A percentile compares a stretch with the other conserved stretches of the same genome.
These are phyloP conservation scores for Mycena amicta DNA, from an alignment of 768 basidiomycete species.

Conservation along the genomic window DNA sequence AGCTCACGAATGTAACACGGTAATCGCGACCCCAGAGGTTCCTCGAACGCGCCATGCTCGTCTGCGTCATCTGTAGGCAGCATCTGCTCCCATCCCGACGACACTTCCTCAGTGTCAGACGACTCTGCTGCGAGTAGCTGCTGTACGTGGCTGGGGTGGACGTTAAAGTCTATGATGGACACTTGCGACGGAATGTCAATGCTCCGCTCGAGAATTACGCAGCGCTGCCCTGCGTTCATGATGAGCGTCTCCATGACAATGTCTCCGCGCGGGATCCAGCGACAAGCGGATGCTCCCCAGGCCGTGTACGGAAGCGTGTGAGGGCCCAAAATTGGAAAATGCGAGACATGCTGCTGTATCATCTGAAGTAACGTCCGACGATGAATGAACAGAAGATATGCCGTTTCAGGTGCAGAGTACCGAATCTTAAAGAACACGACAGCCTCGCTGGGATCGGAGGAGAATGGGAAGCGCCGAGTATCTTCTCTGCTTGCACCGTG, in stretches of 20 bases:
- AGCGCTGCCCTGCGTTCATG: constrained; percentile 26
- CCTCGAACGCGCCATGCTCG: background rate
- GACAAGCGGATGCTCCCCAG: constrained; percentile 27
- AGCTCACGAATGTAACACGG: background rate
- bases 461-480: constrained; percentile 28
- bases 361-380: constrained; percentile 4
- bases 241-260: constrained; percentile 22
- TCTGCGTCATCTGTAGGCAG: background rate
- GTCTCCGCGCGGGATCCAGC: constrained; percentile 16
- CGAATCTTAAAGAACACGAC: constrained; percentile 38
- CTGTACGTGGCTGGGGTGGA: background rate
- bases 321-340: no score
- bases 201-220: constrained; percentile 13
- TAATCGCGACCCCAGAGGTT: constrained; percentile 9
- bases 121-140: background rate
- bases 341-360: background rate
- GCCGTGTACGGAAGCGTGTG: constrained; percentile 15
- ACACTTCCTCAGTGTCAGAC: background rate
- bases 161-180: constrained; percentile 17
- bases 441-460: constrained; percentile 27
- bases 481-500: constrained; percentile 19
- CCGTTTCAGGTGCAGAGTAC: constrained; percentile 8
- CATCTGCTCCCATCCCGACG: background rate
- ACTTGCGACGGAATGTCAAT: background rate
- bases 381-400: constrained; percentile 26